Evolutionary conservation across 192 early-diverging fungal species (phyloP), one percentile per base, ranked within the genome.

Genomic region (Coemansia sp.): DNA sequence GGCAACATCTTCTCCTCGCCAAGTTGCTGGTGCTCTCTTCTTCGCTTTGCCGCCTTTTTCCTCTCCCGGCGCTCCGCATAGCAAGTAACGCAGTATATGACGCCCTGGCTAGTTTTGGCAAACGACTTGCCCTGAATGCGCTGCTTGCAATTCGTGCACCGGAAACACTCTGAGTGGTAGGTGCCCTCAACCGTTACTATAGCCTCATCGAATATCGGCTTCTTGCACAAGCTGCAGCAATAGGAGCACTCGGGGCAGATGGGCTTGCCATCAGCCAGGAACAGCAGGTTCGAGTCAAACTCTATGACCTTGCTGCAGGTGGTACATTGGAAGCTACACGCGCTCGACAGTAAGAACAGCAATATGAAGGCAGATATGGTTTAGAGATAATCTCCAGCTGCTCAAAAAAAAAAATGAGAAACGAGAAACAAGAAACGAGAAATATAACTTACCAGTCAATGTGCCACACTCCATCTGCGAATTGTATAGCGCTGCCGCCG

Each of bases 161-260:
- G 77, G 74, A 94, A 94, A 60, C 92, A 94, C 57, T 91, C 91
- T 4, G 88, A 87, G 54, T 94, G 92, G 64, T 92, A 94, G 27
- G 92, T 87, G 29, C 90, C 91, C 42, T 91, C 89, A 6, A 89
- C 92, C 7, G 92, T 92, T 73, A 94, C 90, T 40, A 94, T 91
- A n/a, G 92, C 91, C 68, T 94, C 92, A 60, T 94, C 91, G 5
- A 86, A 85, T 58, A 94, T 94, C 20, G 87, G 78, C 67, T 86
- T 83, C 46, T 86, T 89, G 80, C 92, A 94, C 45, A 86, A 71
- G 38, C 84, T 82, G 80, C 92, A 94, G 68, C 77, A 87, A 57
- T 94, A 92, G 12, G 90, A 91, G 76, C 92, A 94, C 47, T 90
- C 87, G 65, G 92, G 89, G 57, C 92, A 94, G 47, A 94, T 87